Evolutionary conservation across 2,329 filamentous ascomycete species (phyloP), one percentile per base, ranked within the genome.

Genomic region (Diaporthe batatas): DNA sequence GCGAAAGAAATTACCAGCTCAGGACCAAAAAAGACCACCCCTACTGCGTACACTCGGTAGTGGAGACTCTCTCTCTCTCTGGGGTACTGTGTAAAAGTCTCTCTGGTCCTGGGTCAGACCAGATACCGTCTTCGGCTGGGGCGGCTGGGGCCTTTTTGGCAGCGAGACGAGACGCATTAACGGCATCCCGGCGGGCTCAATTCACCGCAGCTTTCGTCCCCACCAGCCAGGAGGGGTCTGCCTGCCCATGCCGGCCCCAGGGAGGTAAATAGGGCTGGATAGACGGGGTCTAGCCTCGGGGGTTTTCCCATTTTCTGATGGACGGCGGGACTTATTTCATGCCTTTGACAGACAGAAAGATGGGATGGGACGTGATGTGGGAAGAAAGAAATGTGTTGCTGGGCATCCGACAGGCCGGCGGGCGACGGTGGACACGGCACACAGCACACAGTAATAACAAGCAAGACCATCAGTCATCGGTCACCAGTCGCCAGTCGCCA

Each of bases 181-280:
- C 32, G 36, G 47, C 32, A 67, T 67, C 62, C 62, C 23, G 32
- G 62, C 29, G 11, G 62, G 16, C 62, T 25, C 62, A 25, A 67
- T 39, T 67, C 62, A 67, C 62, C 23, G 62, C 62, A 67, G 62
- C 44, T 67, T 67, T 53, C 32, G 47, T 67, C 62, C 62, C 62
- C 62, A 67, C 47, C 47, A 14, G n/a, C 44, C 44, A 14, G 47
- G 21, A 14, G 32, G 42, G 29, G 29, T 29, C 29, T 29, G 5
- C 29, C 29, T 29, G 29, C 29, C 29, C 29, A 29, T 2, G 29
- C 29, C 29, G 29, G 29, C 29, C 34, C 32, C 44, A 14, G 47
- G 12, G 8, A 29, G 42, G 21, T 34, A 53, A 32, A 67, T 67
- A 67, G 62, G 62, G 62, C 62, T 67, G 62, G 44, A 4, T 25